These are phyloP conservation scores for Termitomyces sp. DNA, from an alignment of 768 basidiomycete genomes.

Conservation along the genomic window DNA sequence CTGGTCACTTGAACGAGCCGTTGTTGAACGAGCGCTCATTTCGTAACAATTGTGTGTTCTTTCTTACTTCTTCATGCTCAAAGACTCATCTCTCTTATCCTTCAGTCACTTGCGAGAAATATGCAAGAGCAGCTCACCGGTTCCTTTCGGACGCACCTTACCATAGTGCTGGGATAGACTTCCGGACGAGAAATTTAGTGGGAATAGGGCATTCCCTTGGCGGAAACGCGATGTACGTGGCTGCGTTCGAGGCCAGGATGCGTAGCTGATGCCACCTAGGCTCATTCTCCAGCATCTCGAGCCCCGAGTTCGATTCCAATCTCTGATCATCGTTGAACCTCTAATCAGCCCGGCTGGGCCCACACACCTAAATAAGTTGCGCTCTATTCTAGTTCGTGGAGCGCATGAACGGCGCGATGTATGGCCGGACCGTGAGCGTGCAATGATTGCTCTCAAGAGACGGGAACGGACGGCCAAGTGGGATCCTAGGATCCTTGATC, in stretches of 20 bases:
- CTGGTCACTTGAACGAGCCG: conserved; percentile 50
- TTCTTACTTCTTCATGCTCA: background rate
- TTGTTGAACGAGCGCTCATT: conserved; percentile 40
- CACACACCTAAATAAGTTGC: conserved; percentile 37
- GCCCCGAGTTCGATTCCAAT: conserved; percentile 42
- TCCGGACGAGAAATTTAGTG: conserved; percentile 46
- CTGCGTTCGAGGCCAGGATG: background rate
- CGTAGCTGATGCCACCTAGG: conserved; percentile 26
- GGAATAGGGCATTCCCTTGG: conserved; percentile 71
- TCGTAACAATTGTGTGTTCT: conserved; percentile 41
- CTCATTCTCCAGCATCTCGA: conserved; percentile 48
- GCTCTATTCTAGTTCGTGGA: conserved; percentile 36
- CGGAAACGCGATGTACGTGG: conserved; percentile 57
- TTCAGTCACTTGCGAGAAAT: conserved; percentile 62
- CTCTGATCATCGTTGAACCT: conserved; percentile 61
- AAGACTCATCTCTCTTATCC: background rate
- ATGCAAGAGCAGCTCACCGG: conserved; percentile 54
- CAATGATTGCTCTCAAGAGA: conserved; percentile 31
- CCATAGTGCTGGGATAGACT: conserved; percentile 41
- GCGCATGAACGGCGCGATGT: conserved; percentile 49
- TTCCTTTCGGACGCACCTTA: conserved; percentile 45
- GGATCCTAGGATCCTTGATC: conserved; percentile 49
- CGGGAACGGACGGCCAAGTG: conserved; percentile 38
- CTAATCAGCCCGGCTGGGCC: conserved; percentile 52
- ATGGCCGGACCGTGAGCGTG: conserved; percentile 47